A percentile compares a stretch with the other conserved stretches of the same genome.
phyloP scores from a whole-genome alignment of 768 basidiomycete species.

The Leccinum olivaceopallidum region DNA sequence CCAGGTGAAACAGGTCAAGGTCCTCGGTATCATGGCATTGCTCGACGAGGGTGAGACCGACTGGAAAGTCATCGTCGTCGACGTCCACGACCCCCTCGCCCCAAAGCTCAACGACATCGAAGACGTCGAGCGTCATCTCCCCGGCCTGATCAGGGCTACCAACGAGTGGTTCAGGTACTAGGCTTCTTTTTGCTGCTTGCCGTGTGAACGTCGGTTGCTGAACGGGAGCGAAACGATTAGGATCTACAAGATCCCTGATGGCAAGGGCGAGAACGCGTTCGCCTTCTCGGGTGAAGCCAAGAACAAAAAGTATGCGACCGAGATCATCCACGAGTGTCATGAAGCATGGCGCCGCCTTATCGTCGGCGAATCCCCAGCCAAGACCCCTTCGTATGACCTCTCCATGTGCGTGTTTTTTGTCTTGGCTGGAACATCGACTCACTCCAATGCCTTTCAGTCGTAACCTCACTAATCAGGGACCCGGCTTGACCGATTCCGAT shows the following conservation, averaged over 20 bases:
- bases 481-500: constrained; percentile 61
- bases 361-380: constrained; percentile 73
- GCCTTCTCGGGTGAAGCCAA: constrained; percentile 99
- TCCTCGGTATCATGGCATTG: constrained; percentile 99
- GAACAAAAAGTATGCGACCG: constrained; percentile 99
- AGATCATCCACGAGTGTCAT: constrained; percentile 98
- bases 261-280: constrained; percentile 96
- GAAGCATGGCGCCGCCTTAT: constrained; percentile 97
- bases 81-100: constrained; percentile 93
- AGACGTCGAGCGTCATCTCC: constrained; percentile 97
- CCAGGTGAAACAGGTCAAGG: constrained; percentile 99
- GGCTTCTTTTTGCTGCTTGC: constrained; percentile 7
- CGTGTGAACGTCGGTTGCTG: neutral
- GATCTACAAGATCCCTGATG: constrained; percentile 96
- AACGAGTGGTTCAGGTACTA: constrained; percentile 97
- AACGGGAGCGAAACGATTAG: constrained; percentile 36
- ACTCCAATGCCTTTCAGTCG: constrained; percentile 46
- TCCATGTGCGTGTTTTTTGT: constrained; percentile 65
- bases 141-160: constrained; percentile 93
- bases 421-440: neutral
- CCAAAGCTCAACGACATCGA: constrained; percentile 98
- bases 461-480: constrained; percentile 75
- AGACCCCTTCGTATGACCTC: constrained; percentile 71
- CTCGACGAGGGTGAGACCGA: constrained; percentile 99
- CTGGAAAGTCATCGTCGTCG: constrained; percentile 99